A percentile compares a stretch with the other conserved stretches of the same genome.
Evolutionary conservation across 2,329 filamentous ascomycete species (phyloP).

Genomic region (Orbilia brochopaga): DNA sequence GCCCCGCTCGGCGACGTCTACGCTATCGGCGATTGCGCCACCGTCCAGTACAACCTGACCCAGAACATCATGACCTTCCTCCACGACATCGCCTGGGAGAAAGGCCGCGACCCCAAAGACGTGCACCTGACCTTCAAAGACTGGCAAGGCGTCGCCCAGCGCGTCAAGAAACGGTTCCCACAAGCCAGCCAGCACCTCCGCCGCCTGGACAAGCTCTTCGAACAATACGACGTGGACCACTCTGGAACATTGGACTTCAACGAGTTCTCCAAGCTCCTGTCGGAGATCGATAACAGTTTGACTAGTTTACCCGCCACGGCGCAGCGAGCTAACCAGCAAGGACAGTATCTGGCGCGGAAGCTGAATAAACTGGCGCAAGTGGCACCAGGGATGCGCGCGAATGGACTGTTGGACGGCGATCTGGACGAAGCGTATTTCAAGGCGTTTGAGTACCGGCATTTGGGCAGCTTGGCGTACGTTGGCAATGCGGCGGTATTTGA

Average conservation of each 20-base stretch:
- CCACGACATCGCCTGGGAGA: constrained; percentile 86
- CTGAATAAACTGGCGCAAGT: constrained; percentile 87
- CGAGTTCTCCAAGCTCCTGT: constrained; percentile 84
- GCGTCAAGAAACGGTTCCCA: constrained; percentile 82
- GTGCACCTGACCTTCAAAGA: constrained; percentile 84
- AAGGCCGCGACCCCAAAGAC: constrained; percentile 86
- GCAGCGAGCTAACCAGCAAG: constrained; percentile 95
- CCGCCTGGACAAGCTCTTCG: constrained; percentile 87
- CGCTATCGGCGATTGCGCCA: constrained; percentile 92
- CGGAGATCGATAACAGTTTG: constrained; percentile 91
- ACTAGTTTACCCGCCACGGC: constrained; percentile 94
- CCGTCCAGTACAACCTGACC: constrained; percentile 95
- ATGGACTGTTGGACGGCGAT: constrained; percentile 85
- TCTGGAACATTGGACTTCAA: constrained; percentile 92
- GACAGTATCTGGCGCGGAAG: constrained; percentile 87
- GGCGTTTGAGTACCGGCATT: constrained; percentile 90
- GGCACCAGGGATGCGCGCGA: constrained; percentile 74
- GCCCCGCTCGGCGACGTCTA: constrained; percentile 93
- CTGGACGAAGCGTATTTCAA: constrained; percentile 91
- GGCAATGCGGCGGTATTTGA: constrained; percentile 97
- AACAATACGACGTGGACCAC: constrained; percentile 89
- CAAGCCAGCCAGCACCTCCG: constrained; percentile 86
- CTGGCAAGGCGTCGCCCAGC: constrained; percentile 82
- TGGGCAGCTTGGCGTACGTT: constrained; percentile 91
- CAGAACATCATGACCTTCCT: constrained; percentile 90